Evolutionary conservation across 257 asterid species (phyloP).

Genomic region (Striga asiatica): DNA sequence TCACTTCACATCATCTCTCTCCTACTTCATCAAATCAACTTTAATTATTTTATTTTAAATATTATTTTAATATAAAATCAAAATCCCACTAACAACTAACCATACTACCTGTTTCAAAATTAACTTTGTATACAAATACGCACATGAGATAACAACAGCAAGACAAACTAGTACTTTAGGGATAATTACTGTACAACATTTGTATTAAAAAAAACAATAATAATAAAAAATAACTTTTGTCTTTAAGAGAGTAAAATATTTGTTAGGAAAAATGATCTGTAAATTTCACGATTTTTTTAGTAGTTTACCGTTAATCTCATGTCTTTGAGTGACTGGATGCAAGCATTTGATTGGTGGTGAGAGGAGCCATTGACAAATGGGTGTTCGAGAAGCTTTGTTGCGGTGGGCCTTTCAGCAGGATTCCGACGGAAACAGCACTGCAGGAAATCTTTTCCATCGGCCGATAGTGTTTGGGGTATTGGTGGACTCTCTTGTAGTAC

Average conservation of each 20-base stretch:
- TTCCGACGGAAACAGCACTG: slow-evolving; percentile 54
- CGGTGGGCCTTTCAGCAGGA: slow-evolving; percentile 78
- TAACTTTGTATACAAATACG: no score
- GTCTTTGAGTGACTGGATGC: slow-evolving; percentile 5
- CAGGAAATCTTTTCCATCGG: slow-evolving; percentile 75
- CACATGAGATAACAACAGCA: no score
- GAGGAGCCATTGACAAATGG: slow-evolving; percentile 43
- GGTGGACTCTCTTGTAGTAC: slow-evolving; percentile 71
- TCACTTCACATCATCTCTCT: no score
- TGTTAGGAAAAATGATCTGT: slow-evolving; percentile 3
- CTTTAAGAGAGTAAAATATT: background rate
- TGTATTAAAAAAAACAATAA: no score
- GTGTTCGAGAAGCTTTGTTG: slow-evolving; percentile 56
- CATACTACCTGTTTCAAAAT: no score
- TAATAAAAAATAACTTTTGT: background rate
- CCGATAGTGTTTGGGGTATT: slow-evolving; percentile 65
- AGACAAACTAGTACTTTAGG: no score
- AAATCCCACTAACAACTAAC: no score
- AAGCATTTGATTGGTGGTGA: slow-evolving; percentile 15
- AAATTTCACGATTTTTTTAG: no score
- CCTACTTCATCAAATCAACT: no score
- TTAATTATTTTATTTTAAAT: no score
- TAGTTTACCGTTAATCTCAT: slow-evolving; percentile 29
- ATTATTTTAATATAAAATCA: no score
- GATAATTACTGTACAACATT: no score